phyloP scores from a whole-genome alignment of 1,284 basidiomycete species.

The Heterobasidion annosum region DNA sequence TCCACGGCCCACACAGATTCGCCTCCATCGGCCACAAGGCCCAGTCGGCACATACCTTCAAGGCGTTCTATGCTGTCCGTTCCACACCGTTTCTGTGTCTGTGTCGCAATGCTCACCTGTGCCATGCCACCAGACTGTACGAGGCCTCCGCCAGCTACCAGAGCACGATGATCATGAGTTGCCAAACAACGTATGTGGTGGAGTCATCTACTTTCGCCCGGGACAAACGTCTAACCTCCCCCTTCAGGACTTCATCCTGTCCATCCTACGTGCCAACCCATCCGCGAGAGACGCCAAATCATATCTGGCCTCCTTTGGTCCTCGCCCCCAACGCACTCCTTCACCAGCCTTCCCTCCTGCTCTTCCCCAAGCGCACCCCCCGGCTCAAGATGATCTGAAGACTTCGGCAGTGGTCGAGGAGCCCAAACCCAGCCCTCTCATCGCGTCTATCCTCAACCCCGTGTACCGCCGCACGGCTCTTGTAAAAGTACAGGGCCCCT shows the following conservation, averaged over 20 bases:
- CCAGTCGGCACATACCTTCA: slow-evolving; percentile 24
- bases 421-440: slow-evolving; percentile 45
- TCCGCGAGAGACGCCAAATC: slow-evolving; percentile 85
- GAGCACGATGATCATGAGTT: slow-evolving; percentile 39
- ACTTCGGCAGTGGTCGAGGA: slow-evolving; percentile 14
- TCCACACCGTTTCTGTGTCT: not conserved
- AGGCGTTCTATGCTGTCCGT: slow-evolving; percentile 56
- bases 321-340: slow-evolving; percentile 29
- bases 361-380: slow-evolving; percentile 6
- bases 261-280: slow-evolving; percentile 89
- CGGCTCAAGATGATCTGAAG: slow-evolving; percentile 11
- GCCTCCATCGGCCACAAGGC: slow-evolving; percentile 9
- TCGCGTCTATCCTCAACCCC: slow-evolving; percentile 81
- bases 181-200: slow-evolving; percentile 36
- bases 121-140: slow-evolving; percentile 33
- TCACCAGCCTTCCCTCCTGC: slow-evolving; percentile 16
- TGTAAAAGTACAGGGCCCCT: slow-evolving; percentile 96
- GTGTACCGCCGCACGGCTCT: slow-evolving; percentile 81
- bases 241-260: slow-evolving; percentile 89
- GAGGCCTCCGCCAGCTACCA: slow-evolving; percentile 29
- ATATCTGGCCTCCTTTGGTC: slow-evolving; percentile 83
- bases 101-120: slow-evolving; percentile 7
- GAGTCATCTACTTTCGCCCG: not conserved
- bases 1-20: slow-evolving; percentile 7
- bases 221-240: not conserved